Evolutionary conservation across 2,329 filamentous ascomycete genomes (phyloP).

Genomic region (Mycosphaerelloides madeirae): DNA sequence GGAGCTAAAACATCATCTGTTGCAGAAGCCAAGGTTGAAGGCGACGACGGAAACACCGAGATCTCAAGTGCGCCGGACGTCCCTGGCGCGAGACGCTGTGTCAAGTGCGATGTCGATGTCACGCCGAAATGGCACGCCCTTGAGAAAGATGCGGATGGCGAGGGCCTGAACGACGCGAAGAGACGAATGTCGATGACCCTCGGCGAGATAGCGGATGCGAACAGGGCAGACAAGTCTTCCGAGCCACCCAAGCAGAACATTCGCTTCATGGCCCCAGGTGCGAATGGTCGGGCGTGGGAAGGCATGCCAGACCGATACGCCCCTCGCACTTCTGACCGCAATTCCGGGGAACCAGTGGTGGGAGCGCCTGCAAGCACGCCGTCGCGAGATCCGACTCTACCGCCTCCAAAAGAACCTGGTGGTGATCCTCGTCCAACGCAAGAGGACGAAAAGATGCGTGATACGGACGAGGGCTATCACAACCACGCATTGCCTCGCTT

Average conservation of each 20-base stretch:
- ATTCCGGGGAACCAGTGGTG: conserved; percentile 6
- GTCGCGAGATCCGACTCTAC: conserved; percentile 6
- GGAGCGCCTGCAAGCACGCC: conserved; percentile 4
- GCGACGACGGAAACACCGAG: conserved; percentile 21
- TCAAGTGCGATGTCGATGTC: conserved; percentile 55
- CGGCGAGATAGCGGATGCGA: conserved; percentile 22
- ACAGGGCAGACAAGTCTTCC: conserved; percentile 6
- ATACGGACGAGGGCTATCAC: conserved; percentile 22
- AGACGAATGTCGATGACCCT: conserved; percentile 20
- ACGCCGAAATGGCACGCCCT: conserved; percentile 57
- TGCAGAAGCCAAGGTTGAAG: conserved; percentile 27
- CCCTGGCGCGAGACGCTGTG: conserved; percentile 37
- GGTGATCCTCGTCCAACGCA: conserved; percentile 13
- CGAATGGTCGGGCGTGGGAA: conserved; percentile 27
- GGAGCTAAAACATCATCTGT: conserved; percentile 31
- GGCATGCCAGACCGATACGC: conserved; percentile 26
- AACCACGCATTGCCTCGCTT: conserved; percentile 23
- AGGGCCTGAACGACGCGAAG: conserved; percentile 2
- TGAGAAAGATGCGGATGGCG: conserved; percentile 12
- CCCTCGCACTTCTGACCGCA: conserved; percentile 8
- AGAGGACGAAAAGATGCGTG: conserved; percentile 10
- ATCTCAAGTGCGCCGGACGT: conserved; percentile 25
- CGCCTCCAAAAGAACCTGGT: conserved; percentile 6
- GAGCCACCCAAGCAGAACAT: conserved; percentile 14
- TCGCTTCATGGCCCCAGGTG: conserved; percentile 27